Evolutionary conservation across 129 eudicot species (phyloP).

Genomic region (Escallonia rubra): DNA sequence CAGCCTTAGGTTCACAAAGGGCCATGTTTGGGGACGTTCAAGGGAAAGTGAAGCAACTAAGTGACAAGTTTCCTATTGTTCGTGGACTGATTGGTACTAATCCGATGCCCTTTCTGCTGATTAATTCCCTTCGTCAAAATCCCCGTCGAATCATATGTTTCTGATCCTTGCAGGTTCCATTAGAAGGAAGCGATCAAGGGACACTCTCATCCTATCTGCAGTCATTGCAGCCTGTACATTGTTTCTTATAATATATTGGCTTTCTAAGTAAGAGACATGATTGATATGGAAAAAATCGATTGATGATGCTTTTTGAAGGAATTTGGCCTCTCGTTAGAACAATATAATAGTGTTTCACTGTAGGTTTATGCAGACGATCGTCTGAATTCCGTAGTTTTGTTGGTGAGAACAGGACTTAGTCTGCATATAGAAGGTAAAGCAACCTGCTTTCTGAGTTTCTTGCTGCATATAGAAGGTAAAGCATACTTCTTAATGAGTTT

Average conservation of each 20-base stretch:
- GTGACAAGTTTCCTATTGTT: conserved; percentile 89
- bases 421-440: no score
- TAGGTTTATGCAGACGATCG: no score
- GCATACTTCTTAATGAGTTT: no score
- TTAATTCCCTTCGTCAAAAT: neutral
- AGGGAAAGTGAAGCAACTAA: conserved; percentile 84
- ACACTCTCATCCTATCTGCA: conserved; percentile 27
- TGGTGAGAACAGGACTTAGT: no score
- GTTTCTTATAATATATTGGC: conserved; percentile 26
- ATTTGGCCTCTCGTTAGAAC: neutral
- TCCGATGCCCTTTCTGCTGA: neutral
- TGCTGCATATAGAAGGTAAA: no score
- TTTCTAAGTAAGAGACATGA: conserved; percentile 13
- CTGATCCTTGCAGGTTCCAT: conserved; percentile 61
- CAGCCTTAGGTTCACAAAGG: conserved; percentile 74
- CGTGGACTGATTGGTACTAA: conserved; percentile 88
- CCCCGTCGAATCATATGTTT: neutral
- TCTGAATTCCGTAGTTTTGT: no score
- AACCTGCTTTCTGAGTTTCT: no score
- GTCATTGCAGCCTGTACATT: conserved; percentile 33
- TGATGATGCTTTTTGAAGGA: neutral
- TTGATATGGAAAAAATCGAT: neutral
- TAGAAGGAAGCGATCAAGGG: conserved; percentile 52
- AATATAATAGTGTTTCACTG: no score
- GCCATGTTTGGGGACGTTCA: conserved; percentile 91